These are phyloP conservation scores for Acer saccharum DNA, from an alignment of 345 rosid species.

Conservation along the genomic window DNA sequence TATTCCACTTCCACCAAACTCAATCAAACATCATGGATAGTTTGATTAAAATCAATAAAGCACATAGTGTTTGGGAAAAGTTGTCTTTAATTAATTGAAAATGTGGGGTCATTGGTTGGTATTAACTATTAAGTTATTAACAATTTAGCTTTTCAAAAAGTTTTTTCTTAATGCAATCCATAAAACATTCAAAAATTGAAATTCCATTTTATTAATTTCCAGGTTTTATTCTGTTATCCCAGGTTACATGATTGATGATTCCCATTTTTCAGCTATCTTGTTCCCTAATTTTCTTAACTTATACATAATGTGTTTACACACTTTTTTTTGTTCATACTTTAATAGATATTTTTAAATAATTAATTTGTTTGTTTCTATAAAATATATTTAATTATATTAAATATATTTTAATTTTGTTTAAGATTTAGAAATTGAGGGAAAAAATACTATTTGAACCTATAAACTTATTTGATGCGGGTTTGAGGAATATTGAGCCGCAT, in stretches of 20 bases:
- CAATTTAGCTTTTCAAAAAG: neutral
- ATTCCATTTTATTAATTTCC: neutral
- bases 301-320: too few relatives aligned
- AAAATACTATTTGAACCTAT: too few relatives aligned
- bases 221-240: neutral
- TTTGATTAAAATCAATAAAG: conserved; percentile 12
- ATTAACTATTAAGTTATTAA: too few relatives aligned
- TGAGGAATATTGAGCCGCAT: too few relatives aligned
- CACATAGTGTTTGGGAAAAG: conserved; percentile 22
- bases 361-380: neutral
- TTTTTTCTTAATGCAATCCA: neutral
- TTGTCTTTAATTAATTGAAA: neutral
- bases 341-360: too few relatives aligned
- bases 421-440: too few relatives aligned
- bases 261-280: neutral
- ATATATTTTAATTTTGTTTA: too few relatives aligned
- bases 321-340: neutral
- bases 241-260: too few relatives aligned
- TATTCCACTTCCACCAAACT: neutral
- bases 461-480: too few relatives aligned
- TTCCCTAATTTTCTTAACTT: neutral
- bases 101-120: neutral
- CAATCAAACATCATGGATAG: neutral
- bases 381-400: too few relatives aligned
- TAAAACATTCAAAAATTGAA: neutral